A percentile compares a stretch with the other conserved stretches of the same genome.
phyloP scores from a whole-genome alignment of 2,329 filamentous ascomycete species.

The Calonectria hawksworthii region DNA sequence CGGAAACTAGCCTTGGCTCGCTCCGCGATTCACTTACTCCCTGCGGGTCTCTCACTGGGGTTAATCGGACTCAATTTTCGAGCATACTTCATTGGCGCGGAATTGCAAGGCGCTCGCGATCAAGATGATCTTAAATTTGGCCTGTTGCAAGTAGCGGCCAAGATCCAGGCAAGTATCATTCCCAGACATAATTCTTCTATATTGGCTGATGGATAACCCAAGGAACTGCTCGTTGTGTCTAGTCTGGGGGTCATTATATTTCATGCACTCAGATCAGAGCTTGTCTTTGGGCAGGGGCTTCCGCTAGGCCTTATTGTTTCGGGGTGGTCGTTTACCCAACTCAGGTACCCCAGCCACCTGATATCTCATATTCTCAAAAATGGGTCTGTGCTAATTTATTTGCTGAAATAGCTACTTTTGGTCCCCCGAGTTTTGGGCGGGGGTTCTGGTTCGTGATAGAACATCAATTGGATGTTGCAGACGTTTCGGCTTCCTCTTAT shows the following conservation, averaged over 20 bases:
- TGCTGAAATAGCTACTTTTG: slow-evolving; percentile 17
- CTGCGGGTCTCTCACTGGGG: background rate
- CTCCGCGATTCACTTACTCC: slow-evolving; percentile 13
- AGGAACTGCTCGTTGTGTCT: slow-evolving; percentile 28
- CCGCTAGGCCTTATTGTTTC: slow-evolving; percentile 25
- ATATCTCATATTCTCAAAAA: too few species aligned
- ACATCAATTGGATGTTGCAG: background rate
- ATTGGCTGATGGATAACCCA: background rate
- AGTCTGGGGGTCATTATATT: slow-evolving; percentile 23
- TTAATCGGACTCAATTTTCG: slow-evolving; percentile 2
- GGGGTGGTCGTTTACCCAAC: slow-evolving; percentile 17
- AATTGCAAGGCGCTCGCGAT: slow-evolving; percentile 12
- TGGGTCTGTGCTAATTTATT: background rate
- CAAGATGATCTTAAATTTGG: slow-evolving; percentile 22
- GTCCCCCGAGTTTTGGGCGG: slow-evolving; percentile 24
- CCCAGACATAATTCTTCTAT: background rate
- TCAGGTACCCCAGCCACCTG: background rate
- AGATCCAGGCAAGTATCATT: slow-evolving; percentile 9
- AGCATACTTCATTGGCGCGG: slow-evolving; percentile 23
- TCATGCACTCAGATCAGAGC: slow-evolving; percentile 17
- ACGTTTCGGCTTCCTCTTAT: background rate
- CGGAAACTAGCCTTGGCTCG: background rate
- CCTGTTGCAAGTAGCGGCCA: slow-evolving; percentile 26
- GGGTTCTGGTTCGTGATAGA: background rate
- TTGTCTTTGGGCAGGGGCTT: slow-evolving; percentile 21